Evolutionary conservation across 2,329 filamentous ascomycete genomes (phyloP), one percentile per base, ranked within the genome.

Genomic region (Sclerotinia nivalis): DNA sequence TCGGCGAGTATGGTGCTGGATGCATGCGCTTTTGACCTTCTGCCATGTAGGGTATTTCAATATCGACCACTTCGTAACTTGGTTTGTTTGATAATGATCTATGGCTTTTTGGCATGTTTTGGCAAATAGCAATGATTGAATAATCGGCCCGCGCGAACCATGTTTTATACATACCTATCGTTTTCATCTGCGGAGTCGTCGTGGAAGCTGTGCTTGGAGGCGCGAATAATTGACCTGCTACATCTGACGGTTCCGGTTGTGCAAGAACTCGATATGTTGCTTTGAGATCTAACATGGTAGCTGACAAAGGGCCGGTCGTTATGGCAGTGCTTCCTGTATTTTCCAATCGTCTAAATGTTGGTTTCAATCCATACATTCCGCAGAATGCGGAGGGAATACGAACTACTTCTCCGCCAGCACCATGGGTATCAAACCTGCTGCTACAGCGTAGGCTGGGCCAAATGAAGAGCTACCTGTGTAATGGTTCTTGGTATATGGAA

Each of bases 191-290:
- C 9, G 77, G 76, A 1, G 84, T 81, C 6, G 85, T 81, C 20
- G 87, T 88, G 85, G 82, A 20, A 82, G 74, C 5, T 6, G 34
- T 58, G 84, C 82, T 60, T 6, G 87, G 83, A 0, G 86, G 85
- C 18, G 45, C 22, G 78, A 96, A 96, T 18, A 84, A 81, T 12
- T 85, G 80, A 25, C 91, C 90, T 9, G 84, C 80, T 0, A 85
- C 82, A 77, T 90, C 85, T 1, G 84, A 80, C 0, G 89, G 87
- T 75, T 97, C 86, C 0, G 93, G 91, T 66, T 88, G 54, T 2
- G 91, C 86, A 85, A 96, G 93, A 75, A 92, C 79, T 64, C 92
- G 89, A 81, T 96, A 97, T 25, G 91, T 90, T 66, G 93, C 84
- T 71, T 91, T 89, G 7, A 97, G 86, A 76, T 97, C 93, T 50